A percentile compares a stretch with the other conserved stretches of the same genome.
Conservation (phyloP, 108 stramenopile genomes). For the Conticribra guillardii region DNA sequence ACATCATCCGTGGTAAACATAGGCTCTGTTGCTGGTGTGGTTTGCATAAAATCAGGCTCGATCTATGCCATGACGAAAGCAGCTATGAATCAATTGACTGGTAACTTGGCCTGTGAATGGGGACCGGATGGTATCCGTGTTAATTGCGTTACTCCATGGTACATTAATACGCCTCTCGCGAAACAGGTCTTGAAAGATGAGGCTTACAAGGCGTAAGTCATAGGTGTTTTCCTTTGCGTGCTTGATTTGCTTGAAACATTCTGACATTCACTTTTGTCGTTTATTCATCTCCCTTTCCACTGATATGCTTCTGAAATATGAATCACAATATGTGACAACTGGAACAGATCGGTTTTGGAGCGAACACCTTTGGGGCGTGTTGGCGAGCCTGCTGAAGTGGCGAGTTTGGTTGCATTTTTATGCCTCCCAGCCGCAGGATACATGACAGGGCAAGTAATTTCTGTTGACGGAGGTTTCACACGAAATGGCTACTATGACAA, state of each 20-base stretch:
- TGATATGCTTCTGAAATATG: too few relatives aligned
- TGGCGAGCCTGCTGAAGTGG: conserved; percentile 84
- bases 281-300: too few relatives aligned
- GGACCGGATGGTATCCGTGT: conserved; percentile 84
- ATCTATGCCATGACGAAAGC: conserved; percentile 86
- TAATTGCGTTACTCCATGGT: conserved; percentile 89
- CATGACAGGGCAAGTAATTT: conserved; percentile 95
- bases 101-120: conserved; percentile 94
- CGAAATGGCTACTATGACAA: conserved; percentile 78
- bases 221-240: not conserved
- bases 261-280: too few relatives aligned
- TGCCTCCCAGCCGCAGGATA: conserved; percentile 89
- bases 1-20: conserved; percentile 91
- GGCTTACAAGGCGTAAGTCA: conserved; percentile 61
- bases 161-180: conserved; percentile 90
- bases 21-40: conserved; percentile 92
- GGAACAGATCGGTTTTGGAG: conserved; percentile 64
- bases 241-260: too few relatives aligned
- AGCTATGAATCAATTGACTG: conserved; percentile 96
- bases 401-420: conserved; percentile 88
- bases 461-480: conserved; percentile 92
- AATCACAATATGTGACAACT: too few relatives aligned
- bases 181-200: conserved; percentile 81
- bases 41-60: conserved; percentile 87
- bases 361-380: conserved; percentile 81